phyloP scores from a whole-genome alignment of 2,329 filamentous ascomycete genomes.

The Diaporthe sp. region DNA sequence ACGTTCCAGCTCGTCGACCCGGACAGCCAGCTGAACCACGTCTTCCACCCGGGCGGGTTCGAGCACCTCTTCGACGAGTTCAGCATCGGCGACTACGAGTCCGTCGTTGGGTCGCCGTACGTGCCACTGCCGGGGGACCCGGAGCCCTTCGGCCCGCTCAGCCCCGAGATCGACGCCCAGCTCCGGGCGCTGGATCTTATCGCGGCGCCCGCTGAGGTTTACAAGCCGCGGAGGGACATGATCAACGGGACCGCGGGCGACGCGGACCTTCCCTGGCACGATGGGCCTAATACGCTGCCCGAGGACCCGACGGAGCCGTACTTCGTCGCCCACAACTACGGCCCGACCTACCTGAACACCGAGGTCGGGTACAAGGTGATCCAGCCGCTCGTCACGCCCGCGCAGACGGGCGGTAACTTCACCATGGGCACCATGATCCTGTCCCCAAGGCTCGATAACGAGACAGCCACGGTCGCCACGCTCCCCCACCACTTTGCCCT shows the following conservation, averaged over 20 bases:
- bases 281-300: neutral
- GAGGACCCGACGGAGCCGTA: slow-evolving; percentile 14
- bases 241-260: slow-evolving; percentile 1
- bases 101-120: neutral
- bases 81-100: neutral
- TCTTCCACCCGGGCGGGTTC: slow-evolving; percentile 15
- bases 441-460: neutral
- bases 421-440: slow-evolving; percentile 12
- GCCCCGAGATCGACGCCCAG: slow-evolving; percentile 10
- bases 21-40: slow-evolving; percentile 23
- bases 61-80: slow-evolving; percentile 8
- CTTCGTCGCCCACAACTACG: slow-evolving; percentile 1
- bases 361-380: neutral
- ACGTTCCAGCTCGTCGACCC: slow-evolving; percentile 24
- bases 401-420: slow-evolving; percentile 4
- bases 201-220: slow-evolving; percentile 1
- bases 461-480: neutral
- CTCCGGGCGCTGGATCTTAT: slow-evolving; percentile 9
- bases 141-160: slow-evolving; percentile 5
- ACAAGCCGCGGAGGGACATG: neutral
- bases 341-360: neutral
- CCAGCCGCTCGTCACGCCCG: slow-evolving; percentile 4
- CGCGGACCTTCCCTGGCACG: neutral
- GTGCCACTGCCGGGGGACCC: slow-evolving; percentile 2
- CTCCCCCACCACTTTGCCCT: neutral